phyloP scores from a whole-genome alignment of 2,329 filamentous ascomycete genomes.

The Geosmithia flava region DNA sequence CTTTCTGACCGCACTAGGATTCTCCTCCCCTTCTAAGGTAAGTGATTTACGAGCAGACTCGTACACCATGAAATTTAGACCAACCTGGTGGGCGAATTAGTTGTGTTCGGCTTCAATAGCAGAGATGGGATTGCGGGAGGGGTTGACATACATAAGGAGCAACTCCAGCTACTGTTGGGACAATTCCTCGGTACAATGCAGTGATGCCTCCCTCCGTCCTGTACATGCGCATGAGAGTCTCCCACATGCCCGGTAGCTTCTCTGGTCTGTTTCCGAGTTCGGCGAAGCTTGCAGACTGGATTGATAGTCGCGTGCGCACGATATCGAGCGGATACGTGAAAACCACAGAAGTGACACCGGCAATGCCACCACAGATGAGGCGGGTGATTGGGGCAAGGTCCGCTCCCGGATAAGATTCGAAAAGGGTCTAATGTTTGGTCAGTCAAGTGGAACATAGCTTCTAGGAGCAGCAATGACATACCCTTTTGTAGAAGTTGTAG shows the following conservation, averaged over 20 bases:
- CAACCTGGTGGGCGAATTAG: conserved; percentile 46
- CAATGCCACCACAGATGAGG: conserved; percentile 78
- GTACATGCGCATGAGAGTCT: conserved; percentile 74
- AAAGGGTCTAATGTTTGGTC: conserved; percentile 42
- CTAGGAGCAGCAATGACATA: conserved; percentile 20
- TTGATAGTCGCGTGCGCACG: conserved; percentile 86
- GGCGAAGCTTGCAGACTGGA: conserved; percentile 94
- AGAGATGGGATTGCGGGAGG: background rate
- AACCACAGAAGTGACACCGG: conserved; percentile 90
- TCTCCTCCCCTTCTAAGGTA: conserved; percentile 77
- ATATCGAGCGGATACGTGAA: conserved; percentile 96
- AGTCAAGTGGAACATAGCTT: background rate
- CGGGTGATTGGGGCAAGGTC: conserved; percentile 64
- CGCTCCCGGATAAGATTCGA: conserved; percentile 62
- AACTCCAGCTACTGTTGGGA: conserved; percentile 89
- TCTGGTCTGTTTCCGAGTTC: conserved; percentile 52
- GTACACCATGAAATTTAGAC: conserved; percentile 97
- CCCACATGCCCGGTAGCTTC: conserved; percentile 85
- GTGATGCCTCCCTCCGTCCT: conserved; percentile 73
- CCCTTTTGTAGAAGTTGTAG: conserved; percentile 94
- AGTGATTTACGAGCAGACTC: conserved; percentile 75
- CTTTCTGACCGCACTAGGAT: conserved; percentile 70
- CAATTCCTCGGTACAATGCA: conserved; percentile 86
- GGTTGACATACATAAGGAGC: conserved; percentile 64
- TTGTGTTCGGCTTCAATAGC: background rate